Conservation (phyloP, 345 rosid species). For the Syzygium aromaticum region DNA sequence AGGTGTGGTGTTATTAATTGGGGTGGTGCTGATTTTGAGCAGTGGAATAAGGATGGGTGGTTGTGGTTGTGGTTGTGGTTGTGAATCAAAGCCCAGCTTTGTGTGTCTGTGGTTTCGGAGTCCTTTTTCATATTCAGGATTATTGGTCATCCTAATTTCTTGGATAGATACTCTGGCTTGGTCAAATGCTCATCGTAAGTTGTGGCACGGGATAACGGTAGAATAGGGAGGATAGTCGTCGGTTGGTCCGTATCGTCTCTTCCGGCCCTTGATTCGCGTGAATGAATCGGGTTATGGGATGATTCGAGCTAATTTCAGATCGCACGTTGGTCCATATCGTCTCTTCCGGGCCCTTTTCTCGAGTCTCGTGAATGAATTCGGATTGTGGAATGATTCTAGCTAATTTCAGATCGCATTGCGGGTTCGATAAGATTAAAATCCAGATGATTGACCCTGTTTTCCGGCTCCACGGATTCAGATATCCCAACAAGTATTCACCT, state of each 20-base stretch:
- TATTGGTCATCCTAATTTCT: neutral
- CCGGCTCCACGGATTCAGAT: neutral
- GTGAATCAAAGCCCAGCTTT: neutral
- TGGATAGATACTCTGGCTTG: neutral
- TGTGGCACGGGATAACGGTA: neutral
- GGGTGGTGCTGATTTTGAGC: slow-evolving; percentile 9
- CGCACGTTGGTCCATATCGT: neutral
- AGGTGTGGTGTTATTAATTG: slow-evolving; percentile 16
- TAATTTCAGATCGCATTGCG: neutral
- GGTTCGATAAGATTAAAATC: neutral
- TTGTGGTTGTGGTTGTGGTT: slow-evolving; percentile 8
- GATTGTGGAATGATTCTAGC: neutral
- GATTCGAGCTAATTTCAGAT: neutral
- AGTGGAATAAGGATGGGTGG: slow-evolving; percentile 33
- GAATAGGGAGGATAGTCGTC: neutral
- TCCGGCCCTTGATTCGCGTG: neutral
- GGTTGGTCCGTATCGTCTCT: neutral
- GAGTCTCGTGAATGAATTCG: neutral
- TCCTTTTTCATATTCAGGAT: neutral
- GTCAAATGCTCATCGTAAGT: neutral
- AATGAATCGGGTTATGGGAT: neutral
- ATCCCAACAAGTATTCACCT: neutral
- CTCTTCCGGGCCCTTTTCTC: neutral
- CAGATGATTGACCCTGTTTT: neutral
- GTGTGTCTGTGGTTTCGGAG: neutral